Conservation (phyloP, 169 alveolate genomes). For the Sarcocystis neurona region DNA sequence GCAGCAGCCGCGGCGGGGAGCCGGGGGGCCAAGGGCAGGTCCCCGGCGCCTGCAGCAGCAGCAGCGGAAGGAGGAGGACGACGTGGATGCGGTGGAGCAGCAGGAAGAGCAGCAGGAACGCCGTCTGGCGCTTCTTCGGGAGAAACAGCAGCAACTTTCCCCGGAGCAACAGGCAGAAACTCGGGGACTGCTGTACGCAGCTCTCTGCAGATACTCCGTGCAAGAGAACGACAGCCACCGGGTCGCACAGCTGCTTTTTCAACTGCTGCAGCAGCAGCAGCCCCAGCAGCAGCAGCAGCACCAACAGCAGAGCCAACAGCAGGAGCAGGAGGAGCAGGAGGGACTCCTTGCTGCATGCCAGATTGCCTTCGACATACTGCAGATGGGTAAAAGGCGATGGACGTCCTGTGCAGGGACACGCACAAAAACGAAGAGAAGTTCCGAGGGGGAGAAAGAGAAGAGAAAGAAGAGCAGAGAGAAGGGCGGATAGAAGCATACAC, state of each 20-base stretch:
- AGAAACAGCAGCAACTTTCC: too few relatives aligned
- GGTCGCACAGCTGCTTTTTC: neutral
- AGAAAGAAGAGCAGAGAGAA: neutral
- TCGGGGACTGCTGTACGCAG: constrained; percentile 14
- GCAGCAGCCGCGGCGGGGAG: too few relatives aligned
- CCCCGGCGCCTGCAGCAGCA: neutral
- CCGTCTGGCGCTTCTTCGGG: too few relatives aligned
- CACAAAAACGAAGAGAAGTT: too few relatives aligned
- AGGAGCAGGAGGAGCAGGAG: neutral
- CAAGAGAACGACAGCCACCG: constrained; percentile 1
- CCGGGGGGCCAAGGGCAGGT: too few relatives aligned
- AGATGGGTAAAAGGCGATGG: neutral
- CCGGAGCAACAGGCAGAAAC: neutral
- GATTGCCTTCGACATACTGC: constrained; percentile 21
- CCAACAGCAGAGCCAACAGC: neutral
- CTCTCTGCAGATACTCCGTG: constrained; percentile 1
- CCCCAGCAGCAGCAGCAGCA: neutral
- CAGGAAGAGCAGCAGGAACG: too few relatives aligned
- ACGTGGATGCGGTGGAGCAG: too few relatives aligned
- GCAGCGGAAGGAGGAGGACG: neutral
- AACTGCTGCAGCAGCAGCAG: neutral
- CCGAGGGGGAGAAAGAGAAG: neutral
- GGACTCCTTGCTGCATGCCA: constrained; percentile 19
- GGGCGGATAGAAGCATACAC: too few relatives aligned
- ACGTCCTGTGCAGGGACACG: too few relatives aligned